Evolutionary conservation across 2,329 filamentous ascomycete species (phyloP), one percentile per base, ranked within the genome.

Genomic region (Calonectria honghensis): DNA sequence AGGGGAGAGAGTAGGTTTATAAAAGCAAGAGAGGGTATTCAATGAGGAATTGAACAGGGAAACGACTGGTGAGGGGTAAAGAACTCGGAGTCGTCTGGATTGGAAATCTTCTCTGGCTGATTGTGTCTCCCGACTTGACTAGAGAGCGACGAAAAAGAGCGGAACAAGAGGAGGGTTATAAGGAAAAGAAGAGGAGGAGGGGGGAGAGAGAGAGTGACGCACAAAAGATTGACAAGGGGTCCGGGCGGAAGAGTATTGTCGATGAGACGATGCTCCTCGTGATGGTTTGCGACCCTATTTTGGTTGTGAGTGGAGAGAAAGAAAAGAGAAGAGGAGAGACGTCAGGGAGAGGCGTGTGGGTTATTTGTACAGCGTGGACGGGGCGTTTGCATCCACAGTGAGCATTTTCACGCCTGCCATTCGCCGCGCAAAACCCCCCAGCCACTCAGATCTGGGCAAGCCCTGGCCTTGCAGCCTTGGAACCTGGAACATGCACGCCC

Each of bases 231-330:
- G 86, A 87, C 86, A 87, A 87, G 87, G 88, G 89, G 87, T 87
- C 90, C 89, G 89, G 90, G 86, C 88, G 85, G 87, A 86, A 89
- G 86, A 86, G 85, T 83, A 84, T 82, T 80, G 78, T 84, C 84
- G 76, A 82, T 87, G 85, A 87, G 87, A 87, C 88, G 87, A 88
- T 86, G 88, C 86, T 88, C 87, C 86, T 85, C 82, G 85, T 83
- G 84, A 85, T 80, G 79, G 85, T 91, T 91, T 91, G 90, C 90
- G 89, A 89, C 90, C 90, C 89, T 86, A 85, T 85, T 85, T 85
- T 86, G 88, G 85, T 88, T 84, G 87, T 85, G 88, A 88, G 88
- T 89, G 89, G 87, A 86, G 86, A 86, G 86, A 85, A 85, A 86
- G 83, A 85, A 84, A 85, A 86, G 84, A 86, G 81, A 82, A 81